Evolutionary conservation across 495 filamentous ascomycete genomes (phyloP).

Genomic region (Penicillium pancosmium): DNA sequence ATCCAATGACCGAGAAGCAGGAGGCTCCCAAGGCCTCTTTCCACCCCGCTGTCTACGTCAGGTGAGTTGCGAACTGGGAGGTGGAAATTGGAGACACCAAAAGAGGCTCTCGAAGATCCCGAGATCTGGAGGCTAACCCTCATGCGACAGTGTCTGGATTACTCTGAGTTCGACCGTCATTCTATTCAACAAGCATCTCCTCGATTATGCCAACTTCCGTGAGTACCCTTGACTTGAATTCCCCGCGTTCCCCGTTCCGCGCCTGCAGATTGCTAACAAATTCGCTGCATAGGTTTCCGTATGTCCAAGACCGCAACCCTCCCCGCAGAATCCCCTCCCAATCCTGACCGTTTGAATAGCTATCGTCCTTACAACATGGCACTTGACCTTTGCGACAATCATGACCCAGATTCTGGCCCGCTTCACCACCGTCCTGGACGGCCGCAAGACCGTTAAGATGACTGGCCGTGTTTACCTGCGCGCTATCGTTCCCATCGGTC

Average conservation of each 20-base stretch:
- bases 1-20: slow-evolving; percentile 69
- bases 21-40: slow-evolving; percentile 64
- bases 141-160: slow-evolving; percentile 78
- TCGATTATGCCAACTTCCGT: slow-evolving; percentile 83
- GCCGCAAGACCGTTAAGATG: slow-evolving; percentile 90
- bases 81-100: too few relatives aligned
- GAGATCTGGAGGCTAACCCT: not conserved
- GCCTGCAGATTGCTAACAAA: slow-evolving; percentile 4
- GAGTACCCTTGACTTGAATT: slow-evolving; percentile 40
- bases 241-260: not conserved
- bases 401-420: slow-evolving; percentile 90
- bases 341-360: slow-evolving; percentile 29
- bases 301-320: slow-evolving; percentile 19
- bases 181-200: slow-evolving; percentile 98
- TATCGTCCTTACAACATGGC: slow-evolving; percentile 90
- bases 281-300: slow-evolving; percentile 42
- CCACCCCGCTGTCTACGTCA: slow-evolving; percentile 87
- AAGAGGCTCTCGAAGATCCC: not conserved
- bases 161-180: slow-evolving; percentile 89
- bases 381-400: slow-evolving; percentile 83
- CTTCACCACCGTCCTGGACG: slow-evolving; percentile 82
- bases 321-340: slow-evolving; percentile 8
- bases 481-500: slow-evolving; percentile 88
- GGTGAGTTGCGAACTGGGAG: slow-evolving; percentile 55
- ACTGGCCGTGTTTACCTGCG: slow-evolving; percentile 86